Conservation (phyloP, 805 yeast species). For the Sugiyamaella boreocaroliniensis region DNA sequence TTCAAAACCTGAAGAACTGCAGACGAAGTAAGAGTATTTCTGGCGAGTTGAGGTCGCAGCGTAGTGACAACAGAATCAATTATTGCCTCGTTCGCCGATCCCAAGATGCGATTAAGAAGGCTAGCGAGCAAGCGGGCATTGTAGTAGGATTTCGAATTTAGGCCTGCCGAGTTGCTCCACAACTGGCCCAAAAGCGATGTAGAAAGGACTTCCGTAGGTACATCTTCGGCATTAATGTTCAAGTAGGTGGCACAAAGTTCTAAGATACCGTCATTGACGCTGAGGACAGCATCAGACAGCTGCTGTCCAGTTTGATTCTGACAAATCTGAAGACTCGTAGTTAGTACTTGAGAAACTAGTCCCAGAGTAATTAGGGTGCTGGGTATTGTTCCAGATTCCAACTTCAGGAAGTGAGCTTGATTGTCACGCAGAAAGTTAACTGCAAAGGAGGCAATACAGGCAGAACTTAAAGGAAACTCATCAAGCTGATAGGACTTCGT, state of each 20-base stretch:
- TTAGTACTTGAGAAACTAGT: background rate
- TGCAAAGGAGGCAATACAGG: background rate
- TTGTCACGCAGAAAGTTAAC: background rate
- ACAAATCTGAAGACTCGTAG: background rate
- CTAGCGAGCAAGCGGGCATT: background rate
- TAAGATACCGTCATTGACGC: background rate
- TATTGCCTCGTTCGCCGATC: background rate
- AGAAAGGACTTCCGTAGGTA: background rate
- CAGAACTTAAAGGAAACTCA: background rate
- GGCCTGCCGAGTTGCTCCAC: background rate
- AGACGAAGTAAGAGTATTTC: background rate
- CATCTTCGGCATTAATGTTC: too few species aligned
- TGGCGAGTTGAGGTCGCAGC: background rate
- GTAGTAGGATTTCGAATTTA: background rate
- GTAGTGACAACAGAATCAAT: conserved; percentile 1
- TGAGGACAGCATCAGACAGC: background rate
- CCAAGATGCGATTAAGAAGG: background rate
- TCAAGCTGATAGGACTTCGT: background rate
- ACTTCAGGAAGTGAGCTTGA: background rate
- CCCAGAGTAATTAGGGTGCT: background rate
- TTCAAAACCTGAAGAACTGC: conserved; percentile 1
- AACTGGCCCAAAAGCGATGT: background rate
- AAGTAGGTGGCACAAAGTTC: background rate
- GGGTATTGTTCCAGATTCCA: background rate
- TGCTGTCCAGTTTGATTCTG: background rate